Evolutionary conservation across 768 basidiomycete species (phyloP).

Genomic region (Suillus tomentosus): DNA sequence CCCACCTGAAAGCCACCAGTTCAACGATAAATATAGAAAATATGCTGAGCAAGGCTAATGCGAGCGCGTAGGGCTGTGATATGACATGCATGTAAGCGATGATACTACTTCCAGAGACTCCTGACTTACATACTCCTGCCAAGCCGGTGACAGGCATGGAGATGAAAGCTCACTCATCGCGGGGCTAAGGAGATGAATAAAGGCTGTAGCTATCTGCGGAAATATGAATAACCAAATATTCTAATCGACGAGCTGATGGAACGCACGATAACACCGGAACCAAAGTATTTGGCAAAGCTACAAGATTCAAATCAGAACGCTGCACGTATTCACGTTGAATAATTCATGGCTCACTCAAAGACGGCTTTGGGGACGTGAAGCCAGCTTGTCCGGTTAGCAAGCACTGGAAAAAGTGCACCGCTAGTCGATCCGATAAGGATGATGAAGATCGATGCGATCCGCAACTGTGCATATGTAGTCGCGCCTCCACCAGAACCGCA

Average conservation of each 20-base stretch:
- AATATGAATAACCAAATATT: slow-evolving; percentile 1
- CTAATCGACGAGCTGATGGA: neutral
- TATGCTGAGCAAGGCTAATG: slow-evolving; percentile 77
- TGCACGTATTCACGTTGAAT: too few species aligned
- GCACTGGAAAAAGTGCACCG: slow-evolving; percentile 74
- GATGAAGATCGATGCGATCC: slow-evolving; percentile 76
- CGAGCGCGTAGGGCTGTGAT: slow-evolving; percentile 76
- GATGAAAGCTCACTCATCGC: slow-evolving; percentile 71
- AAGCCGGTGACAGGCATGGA: slow-evolving; percentile 66
- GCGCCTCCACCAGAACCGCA: slow-evolving; percentile 59
- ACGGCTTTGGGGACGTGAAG: slow-evolving; percentile 40
- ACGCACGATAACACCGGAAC: slow-evolving; percentile 84
- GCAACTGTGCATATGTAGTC: slow-evolving; percentile 49
- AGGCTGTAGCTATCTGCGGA: slow-evolving; percentile 82
- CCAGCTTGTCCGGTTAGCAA: slow-evolving; percentile 53
- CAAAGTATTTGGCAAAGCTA: slow-evolving; percentile 89
- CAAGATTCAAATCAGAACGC: slow-evolving; percentile 15
- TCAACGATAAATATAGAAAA: slow-evolving; percentile 86
- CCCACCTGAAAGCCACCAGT: slow-evolving; percentile 85
- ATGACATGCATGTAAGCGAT: neutral
- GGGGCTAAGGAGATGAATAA: slow-evolving; percentile 80
- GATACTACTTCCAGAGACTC: neutral
- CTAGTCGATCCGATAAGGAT: slow-evolving; percentile 59
- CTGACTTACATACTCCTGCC: slow-evolving; percentile 70
- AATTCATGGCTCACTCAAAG: slow-evolving; percentile 61